Conservation (phyloP, 1,139 yeast species). For the Blastobotrys buckinghamii region DNA sequence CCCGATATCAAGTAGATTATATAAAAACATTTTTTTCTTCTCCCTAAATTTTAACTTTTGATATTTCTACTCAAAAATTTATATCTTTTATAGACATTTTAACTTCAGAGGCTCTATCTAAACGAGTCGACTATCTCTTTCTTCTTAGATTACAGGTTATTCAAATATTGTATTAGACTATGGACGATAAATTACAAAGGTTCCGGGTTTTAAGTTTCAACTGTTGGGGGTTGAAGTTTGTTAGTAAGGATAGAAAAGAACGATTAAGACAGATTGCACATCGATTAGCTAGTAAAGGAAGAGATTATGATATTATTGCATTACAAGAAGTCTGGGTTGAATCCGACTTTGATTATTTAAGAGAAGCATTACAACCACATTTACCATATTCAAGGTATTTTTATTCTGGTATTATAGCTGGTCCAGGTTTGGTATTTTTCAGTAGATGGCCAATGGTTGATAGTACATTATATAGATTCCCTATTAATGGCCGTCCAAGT, state of each 20-base stretch:
- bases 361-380: conserved; percentile 38
- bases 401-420: conserved; percentile 78
- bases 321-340: conserved; percentile 91
- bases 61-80: no score
- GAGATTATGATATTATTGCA: conserved; percentile 75
- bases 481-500: conserved; percentile 89
- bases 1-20: no score
- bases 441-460: conserved; percentile 79
- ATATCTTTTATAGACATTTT: no score
- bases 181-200: neutral
- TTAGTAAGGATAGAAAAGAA: conserved; percentile 60
- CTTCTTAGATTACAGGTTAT: no score
- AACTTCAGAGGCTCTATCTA: no score
- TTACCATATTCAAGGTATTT: conserved; percentile 68
- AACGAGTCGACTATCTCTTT: no score
- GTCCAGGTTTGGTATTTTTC: conserved; percentile 86
- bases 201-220: conserved; percentile 14
- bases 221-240: conserved; percentile 68
- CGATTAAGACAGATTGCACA: conserved; percentile 73
- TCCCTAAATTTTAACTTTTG: no score
- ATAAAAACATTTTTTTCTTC: no score
- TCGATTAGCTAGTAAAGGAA: conserved; percentile 43
- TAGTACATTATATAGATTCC: conserved; percentile 75
- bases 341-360: conserved; percentile 70
- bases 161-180: no score